Percentiles rank a stretch among this genome's conserved stretches.
phyloP scores from a whole-genome alignment of 1,139 yeast genomes.

The Pichia sp. region DNA sequence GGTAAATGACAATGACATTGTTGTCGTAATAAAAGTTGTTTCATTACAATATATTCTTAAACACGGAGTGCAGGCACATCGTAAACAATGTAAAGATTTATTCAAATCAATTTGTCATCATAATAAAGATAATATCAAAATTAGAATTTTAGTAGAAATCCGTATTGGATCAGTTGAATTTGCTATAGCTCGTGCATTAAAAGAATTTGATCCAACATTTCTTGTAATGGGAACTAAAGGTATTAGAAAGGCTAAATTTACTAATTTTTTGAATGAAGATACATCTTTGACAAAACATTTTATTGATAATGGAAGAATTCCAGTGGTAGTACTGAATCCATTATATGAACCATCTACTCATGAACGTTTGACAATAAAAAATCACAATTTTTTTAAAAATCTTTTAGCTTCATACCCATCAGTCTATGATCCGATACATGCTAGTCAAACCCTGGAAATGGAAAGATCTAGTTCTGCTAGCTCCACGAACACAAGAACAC shows the following conservation, averaged over 20 bases:
- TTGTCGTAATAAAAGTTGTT: slow-evolving; percentile 54
- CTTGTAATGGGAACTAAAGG: slow-evolving; percentile 61
- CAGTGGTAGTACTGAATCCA: slow-evolving; percentile 64
- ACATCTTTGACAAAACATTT: slow-evolving; percentile 55
- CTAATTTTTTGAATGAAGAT: slow-evolving; percentile 36
- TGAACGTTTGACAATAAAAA: neutral
- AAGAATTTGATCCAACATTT: slow-evolving; percentile 59
- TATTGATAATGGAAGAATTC: slow-evolving; percentile 60
- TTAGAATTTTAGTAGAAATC: slow-evolving; percentile 45
- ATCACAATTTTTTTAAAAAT: slow-evolving; percentile 12
- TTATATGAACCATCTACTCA: slow-evolving; percentile 30
- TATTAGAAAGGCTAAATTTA: slow-evolving; percentile 37
- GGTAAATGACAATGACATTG: slow-evolving; percentile 58
- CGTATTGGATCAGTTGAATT: slow-evolving; percentile 59
- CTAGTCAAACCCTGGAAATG: slow-evolving; percentile 7
- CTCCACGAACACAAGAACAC: slow-evolving; percentile 12
- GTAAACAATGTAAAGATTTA: slow-evolving; percentile 34
- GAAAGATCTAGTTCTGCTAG: slow-evolving; percentile 7
- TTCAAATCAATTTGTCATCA: slow-evolving; percentile 40
- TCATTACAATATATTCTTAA: slow-evolving; percentile 36
- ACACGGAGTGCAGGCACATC: slow-evolving; percentile 32
- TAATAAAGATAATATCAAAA: slow-evolving; percentile 41
- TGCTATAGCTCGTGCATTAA: slow-evolving; percentile 46
- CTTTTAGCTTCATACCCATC: slow-evolving; percentile 14
- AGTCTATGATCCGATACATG: slow-evolving; percentile 12